Base-by-base conservation (phyloP, 2,329 filamentous ascomycete species). In the Elsinoe arachidis region DNA sequence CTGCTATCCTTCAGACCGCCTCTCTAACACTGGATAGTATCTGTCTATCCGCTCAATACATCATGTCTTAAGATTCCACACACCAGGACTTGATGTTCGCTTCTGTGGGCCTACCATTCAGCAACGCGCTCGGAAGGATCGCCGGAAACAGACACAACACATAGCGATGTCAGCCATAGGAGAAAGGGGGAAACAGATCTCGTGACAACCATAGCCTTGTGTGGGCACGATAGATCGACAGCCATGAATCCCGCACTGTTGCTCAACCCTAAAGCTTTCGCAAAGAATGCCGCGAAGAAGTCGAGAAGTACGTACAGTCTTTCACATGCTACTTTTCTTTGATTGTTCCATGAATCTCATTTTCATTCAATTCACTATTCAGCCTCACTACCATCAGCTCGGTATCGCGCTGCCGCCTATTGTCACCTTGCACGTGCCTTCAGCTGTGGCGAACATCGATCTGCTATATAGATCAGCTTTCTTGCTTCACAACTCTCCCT, bases 211-310 rank as follows among this genome's bases (percentile, higher is more conserved):
- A 9, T 9, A 30, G 26, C 26, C 7, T 30, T 30, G 26, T 30
- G 26, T 9, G 26, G 4, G 3, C 26, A 9, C 26, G 26, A 30
- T 9, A 30, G 2, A 17, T 39, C 6, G 12, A 21, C 4, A 33
- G 21, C 10, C 33, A 70, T 71, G 68, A 68, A 70, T 63, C 66
- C 68, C 9, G 66, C 65, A 2, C 66, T 67, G 51, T 63, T 73
- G 12, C 63, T 73, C 5, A 69, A 73, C 58, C 71, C 70, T 5
- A 72, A 69, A 58, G 69, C 66, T 2, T 70, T 65, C 55, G 67
- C 65, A 2, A 72, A 72, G 61, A 61, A 64, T 52, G 64, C 69
- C 49, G 65, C 60, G n/a, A 65, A 67, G 55, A 56, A 56, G 34
- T 35, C 43, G 34, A 17, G 37, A 44, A 49, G 47, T 56, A 46